Evolutionary conservation across 2,329 filamentous ascomycete genomes (phyloP).

Genomic region (Xylogone sp.): DNA sequence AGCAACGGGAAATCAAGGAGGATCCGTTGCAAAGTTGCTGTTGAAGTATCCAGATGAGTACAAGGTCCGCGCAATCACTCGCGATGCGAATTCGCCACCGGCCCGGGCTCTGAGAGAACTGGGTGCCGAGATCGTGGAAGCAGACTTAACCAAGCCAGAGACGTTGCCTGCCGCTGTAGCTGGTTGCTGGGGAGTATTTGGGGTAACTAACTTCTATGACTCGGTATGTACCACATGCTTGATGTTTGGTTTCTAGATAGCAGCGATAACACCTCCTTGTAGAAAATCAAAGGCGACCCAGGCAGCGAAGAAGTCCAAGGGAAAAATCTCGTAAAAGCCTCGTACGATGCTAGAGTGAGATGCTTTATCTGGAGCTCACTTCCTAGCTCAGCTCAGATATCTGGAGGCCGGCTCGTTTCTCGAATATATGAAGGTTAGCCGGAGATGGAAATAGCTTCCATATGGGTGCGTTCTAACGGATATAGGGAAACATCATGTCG

Average conservation of each 20-base stretch:
- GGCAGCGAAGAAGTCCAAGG: slow-evolving; percentile 7
- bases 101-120: slow-evolving; percentile 14
- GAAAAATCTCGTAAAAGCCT: slow-evolving; percentile 6
- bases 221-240: neutral
- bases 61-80: slow-evolving; percentile 23
- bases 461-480: too few species aligned
- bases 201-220: slow-evolving; percentile 8
- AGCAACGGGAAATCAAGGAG: slow-evolving; percentile 12
- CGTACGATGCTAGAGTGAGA: slow-evolving; percentile 5
- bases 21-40: slow-evolving; percentile 24
- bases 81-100: slow-evolving; percentile 19
- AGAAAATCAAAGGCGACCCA: slow-evolving; percentile 5
- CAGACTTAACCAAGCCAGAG: slow-evolving; percentile 15
- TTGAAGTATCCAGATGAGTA: slow-evolving; percentile 21
- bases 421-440: slow-evolving; percentile 8
- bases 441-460: too few species aligned
- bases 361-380: slow-evolving; percentile 9
- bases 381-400: slow-evolving; percentile 6
- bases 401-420: slow-evolving; percentile 5
- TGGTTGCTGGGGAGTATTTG: slow-evolving; percentile 8
- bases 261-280: neutral
- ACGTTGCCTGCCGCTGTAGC: slow-evolving; percentile 5
- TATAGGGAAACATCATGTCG: slow-evolving; percentile 18
- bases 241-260: neutral
- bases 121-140: slow-evolving; percentile 25